Base-by-base conservation (phyloP, 306 rosid species). In the Cicer yamashitae region DNA sequence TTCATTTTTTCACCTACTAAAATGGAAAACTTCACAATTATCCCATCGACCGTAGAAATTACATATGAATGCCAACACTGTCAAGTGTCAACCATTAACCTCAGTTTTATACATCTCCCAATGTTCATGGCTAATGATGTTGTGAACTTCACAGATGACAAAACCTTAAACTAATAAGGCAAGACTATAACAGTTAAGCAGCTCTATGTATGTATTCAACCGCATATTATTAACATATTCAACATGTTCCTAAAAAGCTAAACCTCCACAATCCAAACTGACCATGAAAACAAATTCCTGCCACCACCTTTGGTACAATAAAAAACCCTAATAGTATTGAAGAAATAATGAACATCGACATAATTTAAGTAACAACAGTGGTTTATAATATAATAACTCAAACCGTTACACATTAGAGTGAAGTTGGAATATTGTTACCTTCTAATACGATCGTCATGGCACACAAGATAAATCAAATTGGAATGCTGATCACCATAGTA, bases 401-500 rank as follows among this genome's bases (percentile, higher is more conserved):
- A 72, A 70, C 51, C 45, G 46, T 20, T 5, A 48, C 4, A 66
- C 72, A 64, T 34, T 22, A 73, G 56, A 70, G 59, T 13, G 8
- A 38, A 44, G 30, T 46, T 73, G 51, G 75, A 66, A 73, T 46
- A 67, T 47, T 38, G 13, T 47, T 81, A 94, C 98, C 98, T 91
- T 91, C 89, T 89, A 30, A 94, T 86, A 61, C 98, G 88, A 48
- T 72, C 83, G 76, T 94, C 99, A 83, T 92, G 88, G 83, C 88
- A 92, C 78, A 92, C 61, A 70, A 96, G 92, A 84, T 80, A 87
- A 71, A 96, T 90, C 77, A 96, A 67, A 86, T 96, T 96, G 85
- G 90, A 89, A 67, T 77, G 73, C 74, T 82, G 86, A 89, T 96
- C 99, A 15, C 99, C 99, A 76, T 76, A 90, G 79, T 90, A 96